Evolutionary conservation across 176 grass and related monocot genomes (phyloP).

Genomic region (Juncus effusus): DNA sequence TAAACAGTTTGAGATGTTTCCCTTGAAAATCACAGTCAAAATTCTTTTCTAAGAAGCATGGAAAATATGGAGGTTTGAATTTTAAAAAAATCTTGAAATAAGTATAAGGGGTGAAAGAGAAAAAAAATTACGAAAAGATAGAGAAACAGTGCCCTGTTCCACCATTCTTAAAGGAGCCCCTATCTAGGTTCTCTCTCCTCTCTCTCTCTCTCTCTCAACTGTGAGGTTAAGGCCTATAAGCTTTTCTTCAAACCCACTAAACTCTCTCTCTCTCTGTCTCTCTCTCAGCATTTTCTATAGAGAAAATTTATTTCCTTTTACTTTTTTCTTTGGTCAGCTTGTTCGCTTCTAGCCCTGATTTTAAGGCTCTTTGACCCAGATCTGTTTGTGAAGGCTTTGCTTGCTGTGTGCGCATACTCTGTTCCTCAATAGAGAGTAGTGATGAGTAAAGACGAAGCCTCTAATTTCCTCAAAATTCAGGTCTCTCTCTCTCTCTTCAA

Average conservation of each 20-base stretch:
- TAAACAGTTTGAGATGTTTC: constrained; percentile 5
- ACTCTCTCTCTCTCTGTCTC: constrained; percentile 11
- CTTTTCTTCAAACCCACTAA: constrained; percentile 19
- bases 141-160: constrained; percentile 10
- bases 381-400: constrained; percentile 28
- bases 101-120: constrained; percentile 7
- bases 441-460: constrained; percentile 66
- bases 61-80: background rate
- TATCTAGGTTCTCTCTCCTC: background rate
- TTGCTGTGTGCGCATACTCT: constrained; percentile 15
- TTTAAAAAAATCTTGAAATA: background rate
- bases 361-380: constrained; percentile 39
- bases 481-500: constrained; percentile 40
- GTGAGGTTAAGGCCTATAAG: background rate
- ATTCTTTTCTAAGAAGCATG: constrained; percentile 18
- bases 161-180: constrained; percentile 1
- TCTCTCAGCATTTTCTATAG: constrained; percentile 19
- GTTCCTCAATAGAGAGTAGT: constrained; percentile 16
- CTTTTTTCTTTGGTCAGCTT: constrained; percentile 1
- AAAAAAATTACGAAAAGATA: background rate
- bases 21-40: constrained; percentile 12
- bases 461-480: constrained; percentile 59
- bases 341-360: constrained; percentile 32
- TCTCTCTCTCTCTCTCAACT: constrained; percentile 21
- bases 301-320: constrained; percentile 19